phyloP scores from a whole-genome alignment of 306 rosid genomes.

The Mucuna pruriens region DNA sequence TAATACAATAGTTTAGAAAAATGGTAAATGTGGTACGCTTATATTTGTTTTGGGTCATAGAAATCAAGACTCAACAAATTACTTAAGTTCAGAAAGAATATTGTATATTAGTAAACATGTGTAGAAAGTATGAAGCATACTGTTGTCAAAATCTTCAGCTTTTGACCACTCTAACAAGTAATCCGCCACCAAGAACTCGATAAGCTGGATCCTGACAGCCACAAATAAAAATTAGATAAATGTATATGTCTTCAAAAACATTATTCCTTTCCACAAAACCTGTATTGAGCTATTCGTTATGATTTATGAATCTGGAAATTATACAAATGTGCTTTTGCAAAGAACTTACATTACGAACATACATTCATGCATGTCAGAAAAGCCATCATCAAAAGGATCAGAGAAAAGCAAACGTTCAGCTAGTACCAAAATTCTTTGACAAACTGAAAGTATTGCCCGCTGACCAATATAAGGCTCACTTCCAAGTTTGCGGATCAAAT shows the following conservation, averaged over 20 bases:
- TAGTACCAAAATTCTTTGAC: conserved; percentile 69
- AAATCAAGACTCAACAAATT: conserved; percentile 19
- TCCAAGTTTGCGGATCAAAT: conserved; percentile 82
- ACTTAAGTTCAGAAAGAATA: conserved; percentile 5
- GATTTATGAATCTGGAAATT: conserved; percentile 16
- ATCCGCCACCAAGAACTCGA: conserved; percentile 81
- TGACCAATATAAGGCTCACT: conserved; percentile 75
- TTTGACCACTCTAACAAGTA: conserved; percentile 72
- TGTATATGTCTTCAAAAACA: neutral
- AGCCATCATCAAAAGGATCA: conserved; percentile 85
- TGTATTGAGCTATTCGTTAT: neutral
- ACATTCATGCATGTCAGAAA: conserved; percentile 68
- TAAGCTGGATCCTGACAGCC: conserved; percentile 81
- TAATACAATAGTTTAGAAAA: neutral
- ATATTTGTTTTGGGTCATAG: neutral
- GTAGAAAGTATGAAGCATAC: conserved; percentile 51
- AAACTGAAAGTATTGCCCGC: conserved; percentile 67
- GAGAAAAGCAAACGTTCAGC: conserved; percentile 82
- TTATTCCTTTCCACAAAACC: conserved; percentile 6
- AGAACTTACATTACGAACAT: conserved; percentile 83
- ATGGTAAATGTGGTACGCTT: neutral
- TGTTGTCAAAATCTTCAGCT: conserved; percentile 61
- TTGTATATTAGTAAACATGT: neutral
- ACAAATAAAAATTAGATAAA: conserved; percentile 40
- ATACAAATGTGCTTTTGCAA: conserved; percentile 8